Base-by-base conservation (phyloP, 2,329 filamentous ascomycete species). In the Leptographium radiaticola region DNA sequence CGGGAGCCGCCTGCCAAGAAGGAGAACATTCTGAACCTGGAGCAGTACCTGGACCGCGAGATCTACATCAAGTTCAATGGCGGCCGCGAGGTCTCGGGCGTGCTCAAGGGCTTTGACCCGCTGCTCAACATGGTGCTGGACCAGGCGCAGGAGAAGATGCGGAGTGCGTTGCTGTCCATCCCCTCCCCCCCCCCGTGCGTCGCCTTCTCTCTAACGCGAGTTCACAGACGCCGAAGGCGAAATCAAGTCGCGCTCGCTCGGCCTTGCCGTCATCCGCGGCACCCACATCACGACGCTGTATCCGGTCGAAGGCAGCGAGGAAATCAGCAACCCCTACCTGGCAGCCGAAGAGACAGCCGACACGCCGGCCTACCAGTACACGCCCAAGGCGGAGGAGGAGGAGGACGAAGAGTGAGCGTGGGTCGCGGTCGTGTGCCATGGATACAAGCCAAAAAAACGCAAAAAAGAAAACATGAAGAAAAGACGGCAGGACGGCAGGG, bases 71-170 rank as follows among this genome's bases (percentile, higher is more conserved):
- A 97, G 72, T 97, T 98, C 70, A 96, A 89, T 65, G 93, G 93
- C 44, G 93, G 93, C 1, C 75, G 91, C 57, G 89, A 96, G 75
- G 91, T 95, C 54, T 84, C 83, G 51, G 93, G 93, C 52, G 88
- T 82, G 1, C 75, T 98, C 44, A 97, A 97, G 70, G 93, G 93
- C 58, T 97, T 90, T 68, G 93, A 98, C 67, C 90, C 93, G 63
- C 77, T 98, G 57, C 97, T 97, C 90, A 98, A 98, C 68, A 76
- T 98, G 58, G 93, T 98, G 31, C 75, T 98, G 54, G 93, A 97
- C 65, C 87, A 97, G 62, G 91, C 95, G 52, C 83, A 93, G 67
- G 93, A 98, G 68, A 79, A 85, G 49, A 83, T 96, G 70, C 80
- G 86, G 75, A 91, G 91, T 95, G 72, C 58, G 76, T 56, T 2